Evolutionary conservation across 75 land plant genomes (phyloP).

Genomic region (Isoetes taiwanensis): DNA sequence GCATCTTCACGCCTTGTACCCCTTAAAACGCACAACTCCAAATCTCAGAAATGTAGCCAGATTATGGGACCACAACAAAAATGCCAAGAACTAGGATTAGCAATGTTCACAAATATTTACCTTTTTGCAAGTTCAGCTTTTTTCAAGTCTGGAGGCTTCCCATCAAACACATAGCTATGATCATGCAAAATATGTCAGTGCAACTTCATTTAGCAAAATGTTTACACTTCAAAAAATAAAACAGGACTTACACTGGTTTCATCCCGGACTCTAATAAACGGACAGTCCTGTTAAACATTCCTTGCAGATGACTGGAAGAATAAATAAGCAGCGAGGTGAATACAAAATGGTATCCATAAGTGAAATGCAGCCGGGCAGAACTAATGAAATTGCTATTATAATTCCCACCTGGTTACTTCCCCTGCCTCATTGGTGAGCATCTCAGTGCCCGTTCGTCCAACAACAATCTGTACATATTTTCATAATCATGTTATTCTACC

Average conservation of each 20-base stretch:
- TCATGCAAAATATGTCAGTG: not conserved
- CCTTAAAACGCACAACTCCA: slow-evolving; percentile 21
- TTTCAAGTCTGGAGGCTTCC: slow-evolving; percentile 88
- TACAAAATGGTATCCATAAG: not conserved
- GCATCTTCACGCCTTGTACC: slow-evolving; percentile 81
- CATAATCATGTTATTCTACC: too few relatives aligned
- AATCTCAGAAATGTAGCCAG: not conserved
- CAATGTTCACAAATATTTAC: slow-evolving; percentile 14
- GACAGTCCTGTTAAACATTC: slow-evolving; percentile 86
- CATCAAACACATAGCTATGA: slow-evolving; percentile 92
- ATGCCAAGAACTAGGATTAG: not conserved
- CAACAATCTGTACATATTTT: slow-evolving; percentile 95
- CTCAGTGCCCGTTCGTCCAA: slow-evolving; percentile 84
- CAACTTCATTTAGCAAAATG: not conserved
- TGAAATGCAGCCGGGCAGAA: not conserved
- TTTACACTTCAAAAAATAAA: slow-evolving; percentile 1
- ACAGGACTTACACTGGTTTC: slow-evolving; percentile 60
- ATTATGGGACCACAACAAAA: not conserved
- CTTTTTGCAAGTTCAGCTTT: slow-evolving; percentile 87
- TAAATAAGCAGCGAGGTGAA: not conserved
- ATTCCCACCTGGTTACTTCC: slow-evolving; percentile 75
- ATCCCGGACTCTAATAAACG: slow-evolving; percentile 86
- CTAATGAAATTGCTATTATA: not conserved
- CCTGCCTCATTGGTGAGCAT: slow-evolving; percentile 96
- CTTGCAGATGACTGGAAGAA: slow-evolving; percentile 76